These are phyloP conservation scores for Vaccinium darrowii DNA, from an alignment of 148 eudicot genomes.

Conservation along the genomic window DNA sequence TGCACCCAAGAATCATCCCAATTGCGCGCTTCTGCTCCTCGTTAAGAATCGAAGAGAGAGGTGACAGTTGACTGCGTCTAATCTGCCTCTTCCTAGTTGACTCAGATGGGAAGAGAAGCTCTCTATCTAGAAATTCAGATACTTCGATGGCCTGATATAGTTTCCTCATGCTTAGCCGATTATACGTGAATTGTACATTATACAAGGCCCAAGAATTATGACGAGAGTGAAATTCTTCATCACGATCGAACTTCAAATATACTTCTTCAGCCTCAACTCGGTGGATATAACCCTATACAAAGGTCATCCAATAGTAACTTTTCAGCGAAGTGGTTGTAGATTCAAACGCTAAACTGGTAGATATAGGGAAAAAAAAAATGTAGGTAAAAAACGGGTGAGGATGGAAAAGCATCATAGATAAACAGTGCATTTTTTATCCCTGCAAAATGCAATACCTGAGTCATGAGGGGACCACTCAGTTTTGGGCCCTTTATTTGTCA, in stretches of 20 bases:
- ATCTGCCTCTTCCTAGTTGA: conserved; percentile 39
- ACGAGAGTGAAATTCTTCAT: conserved; percentile 42
- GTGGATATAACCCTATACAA: conserved; percentile 71
- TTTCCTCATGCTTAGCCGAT: conserved; percentile 60
- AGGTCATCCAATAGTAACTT: conserved; percentile 3
- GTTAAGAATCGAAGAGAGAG: conserved; percentile 56
- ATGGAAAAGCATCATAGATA: not conserved
- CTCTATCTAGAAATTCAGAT: conserved; percentile 41
- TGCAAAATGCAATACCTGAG: not conserved
- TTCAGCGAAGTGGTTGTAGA: not conserved
- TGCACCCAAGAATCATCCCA: conserved; percentile 63
- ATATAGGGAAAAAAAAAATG: not conserved
- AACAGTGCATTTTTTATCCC: not conserved
- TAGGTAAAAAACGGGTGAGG: not conserved
- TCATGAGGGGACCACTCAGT: not conserved
- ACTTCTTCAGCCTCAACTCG: conserved; percentile 97
- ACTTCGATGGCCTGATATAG: conserved; percentile 78
- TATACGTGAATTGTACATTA: conserved; percentile 71
- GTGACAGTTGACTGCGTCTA: conserved; percentile 31
- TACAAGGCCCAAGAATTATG: conserved; percentile 44
- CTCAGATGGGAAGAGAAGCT: conserved; percentile 58
- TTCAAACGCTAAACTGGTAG: not conserved
- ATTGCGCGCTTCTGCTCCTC: conserved; percentile 68
- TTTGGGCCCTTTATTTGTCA: not conserved
- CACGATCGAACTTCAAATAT: conserved; percentile 46